Base-by-base conservation (phyloP, 2,329 filamentous ascomycete genomes). In the Fusarium graminum region DNA sequence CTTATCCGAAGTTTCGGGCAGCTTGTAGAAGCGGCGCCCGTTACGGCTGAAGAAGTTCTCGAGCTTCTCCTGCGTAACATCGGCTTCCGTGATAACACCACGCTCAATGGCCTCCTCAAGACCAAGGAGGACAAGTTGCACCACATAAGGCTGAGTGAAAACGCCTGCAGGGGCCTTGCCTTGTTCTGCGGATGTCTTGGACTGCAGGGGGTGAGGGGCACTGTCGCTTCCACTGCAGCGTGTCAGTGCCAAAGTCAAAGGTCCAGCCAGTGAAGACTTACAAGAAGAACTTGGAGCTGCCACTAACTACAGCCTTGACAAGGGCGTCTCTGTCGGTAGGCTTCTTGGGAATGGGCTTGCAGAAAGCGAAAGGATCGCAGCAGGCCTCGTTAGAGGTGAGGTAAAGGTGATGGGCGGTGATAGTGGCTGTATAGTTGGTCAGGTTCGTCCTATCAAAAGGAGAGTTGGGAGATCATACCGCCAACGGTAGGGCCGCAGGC, bases 401-500 rank as follows among this genome's bases (percentile, higher is more conserved):
- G 69, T 87, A 93, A 22, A 97, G 82, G 74, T 97, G 93, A 74
- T 97, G 93, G 3, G 92, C 92, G 0, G 93, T 97, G 68, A 97
- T 93, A 11, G 92, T 94, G 6, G 85, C 90, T 77, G 63, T 41
- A 22, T n/a, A 29, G 22, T n/a, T 5, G 4, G 49, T 67, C 36
- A 64, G 38, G 44, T 4, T 19, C n/a, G 8, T 9, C 25, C 13
- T 3, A 19, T 10, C 8, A 56, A 19, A 17, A 25, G 12, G n/a
- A 14, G 25, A 11, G 17, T 17, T 43, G 7, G 13, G 19, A 19
- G 10, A 11, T 50, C 76, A 52, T 78, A 80, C 83, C 84, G 1
- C 86, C 90, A 25, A 97, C 94, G 4, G 86, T 91, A 17, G 89
- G 86, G 0, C 93, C 92, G 73, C 93, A 96, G 14, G 86, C 82